Evolutionary conservation across 768 basidiomycete species (phyloP), one percentile per base, ranked within the genome.

Genomic region (Postia placenta): DNA sequence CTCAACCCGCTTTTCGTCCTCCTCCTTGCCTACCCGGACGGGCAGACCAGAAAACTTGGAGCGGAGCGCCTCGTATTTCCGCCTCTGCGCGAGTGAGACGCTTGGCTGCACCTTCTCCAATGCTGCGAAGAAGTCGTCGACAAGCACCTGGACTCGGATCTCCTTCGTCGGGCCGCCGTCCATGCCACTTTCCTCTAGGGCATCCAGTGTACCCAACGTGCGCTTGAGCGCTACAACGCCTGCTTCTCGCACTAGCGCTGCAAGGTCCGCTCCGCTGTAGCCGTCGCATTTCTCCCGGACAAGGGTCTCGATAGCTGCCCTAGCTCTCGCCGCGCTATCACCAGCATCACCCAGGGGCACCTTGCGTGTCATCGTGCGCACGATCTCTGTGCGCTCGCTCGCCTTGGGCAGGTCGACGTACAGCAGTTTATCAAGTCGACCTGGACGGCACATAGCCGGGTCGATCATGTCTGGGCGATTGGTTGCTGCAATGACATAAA

Each of bases 381-480:
- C 64, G 52, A 97, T 95, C 64, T 96, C 93, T 5, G 75, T 79
- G 19, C 92, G 82, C 65, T 94, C 94, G 24, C 68, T 61, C 0
- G 82, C 54, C 0, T 74, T 69, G 19, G 93, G 94, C 0, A 95
- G 74, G 66, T 95, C 93, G 58, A 96, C 92, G 59, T 93, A 97
- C 37, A 96, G 75, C 4, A 95, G 76, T 64, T 96, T 96, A 70
- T 96, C 94, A 11, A 97, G 77, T 9, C 94, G 80, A 0, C 94
- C 93, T 0, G 94, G 94, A n/a, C 93, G 87, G 46, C 92, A 90
- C 92, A 95, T 94, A 5, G 94, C 93, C 0, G 93, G 94, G 61
- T 97, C 93, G 51, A 96, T 93, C 84, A 95, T 95, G 69, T 97
- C 92, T 1, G 93, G 93, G 11, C 93, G 75, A 66, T 95, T 97